Evolutionary conservation across 306 rosid species (phyloP).

Genomic region (Prunus kanzakura): DNA sequence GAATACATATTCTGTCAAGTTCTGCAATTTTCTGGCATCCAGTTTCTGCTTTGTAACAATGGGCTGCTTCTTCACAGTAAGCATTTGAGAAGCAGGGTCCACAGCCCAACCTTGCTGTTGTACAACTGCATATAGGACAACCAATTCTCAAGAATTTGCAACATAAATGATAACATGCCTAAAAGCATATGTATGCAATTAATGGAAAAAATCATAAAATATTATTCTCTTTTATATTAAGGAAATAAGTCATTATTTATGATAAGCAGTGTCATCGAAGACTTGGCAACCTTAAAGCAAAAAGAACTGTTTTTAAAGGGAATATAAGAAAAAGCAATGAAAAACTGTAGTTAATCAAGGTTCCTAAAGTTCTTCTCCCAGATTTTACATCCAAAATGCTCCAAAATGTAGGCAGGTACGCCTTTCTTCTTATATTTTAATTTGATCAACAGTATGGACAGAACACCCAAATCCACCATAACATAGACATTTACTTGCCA

Average conservation of each 20-base stretch:
- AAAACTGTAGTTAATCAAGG: neutral
- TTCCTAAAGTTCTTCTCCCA: neutral
- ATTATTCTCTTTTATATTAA: neutral
- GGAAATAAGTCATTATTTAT: neutral
- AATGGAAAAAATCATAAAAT: neutral
- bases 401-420: neutral
- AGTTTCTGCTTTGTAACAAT: conserved; percentile 71
- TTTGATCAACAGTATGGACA: neutral
- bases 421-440: neutral
- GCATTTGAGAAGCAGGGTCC: conserved; percentile 71
- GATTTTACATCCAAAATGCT: neutral
- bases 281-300: neutral
- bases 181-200: neutral
- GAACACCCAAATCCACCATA: too few species aligned
- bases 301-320: neutral
- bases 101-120: conserved; percentile 69
- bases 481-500: too few species aligned
- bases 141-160: neutral
- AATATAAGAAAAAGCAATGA: too few species aligned
- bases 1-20: conserved; percentile 86
- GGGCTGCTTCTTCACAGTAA: conserved; percentile 76
- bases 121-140: conserved; percentile 46
- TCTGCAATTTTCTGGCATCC: conserved; percentile 78
- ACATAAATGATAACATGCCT: neutral
- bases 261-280: neutral